phyloP scores from a whole-genome alignment of 208 protist species.

The Crithidia thermophila region DNA sequence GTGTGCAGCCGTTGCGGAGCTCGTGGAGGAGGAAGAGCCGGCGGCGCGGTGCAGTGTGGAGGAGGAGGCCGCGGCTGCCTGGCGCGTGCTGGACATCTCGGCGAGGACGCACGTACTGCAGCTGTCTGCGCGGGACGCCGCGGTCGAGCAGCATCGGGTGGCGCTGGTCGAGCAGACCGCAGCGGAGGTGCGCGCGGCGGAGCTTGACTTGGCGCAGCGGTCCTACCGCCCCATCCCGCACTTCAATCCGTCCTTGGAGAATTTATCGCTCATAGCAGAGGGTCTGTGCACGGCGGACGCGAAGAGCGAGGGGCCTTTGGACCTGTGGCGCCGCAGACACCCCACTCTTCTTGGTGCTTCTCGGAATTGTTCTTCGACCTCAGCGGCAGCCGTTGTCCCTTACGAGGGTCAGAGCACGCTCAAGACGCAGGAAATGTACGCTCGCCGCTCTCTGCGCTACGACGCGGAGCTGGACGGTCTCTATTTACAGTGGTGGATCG shows the following conservation, averaged over 20 bases:
- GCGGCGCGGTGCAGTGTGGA: conserved; percentile 5
- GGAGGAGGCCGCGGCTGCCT: not conserved
- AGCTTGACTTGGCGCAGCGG: conserved; percentile 16
- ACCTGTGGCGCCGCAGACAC: not conserved
- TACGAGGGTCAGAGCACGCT: conserved; percentile 19
- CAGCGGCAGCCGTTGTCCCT: not conserved
- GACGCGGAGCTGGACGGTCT: conserved; percentile 30
- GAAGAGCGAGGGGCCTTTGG: not conserved
- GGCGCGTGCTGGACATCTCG: conserved; percentile 8
- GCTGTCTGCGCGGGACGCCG: not conserved
- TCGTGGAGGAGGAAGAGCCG: conserved; percentile 6
- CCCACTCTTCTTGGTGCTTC: too few relatives aligned
- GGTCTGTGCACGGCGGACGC: not conserved
- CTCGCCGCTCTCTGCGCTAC: conserved; percentile 11
- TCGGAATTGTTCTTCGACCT: too few relatives aligned
- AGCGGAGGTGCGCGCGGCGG: conserved; percentile 15
- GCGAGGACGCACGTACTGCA: conserved; percentile 8
- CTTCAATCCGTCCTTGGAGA: conserved; percentile 6
- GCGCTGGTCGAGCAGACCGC: conserved; percentile 1
- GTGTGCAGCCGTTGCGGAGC: not conserved
- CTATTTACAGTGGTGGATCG: conserved; percentile 18
- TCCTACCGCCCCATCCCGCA: conserved; percentile 10
- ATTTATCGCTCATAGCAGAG: conserved; percentile 14
- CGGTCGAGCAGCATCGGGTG: not conserved
- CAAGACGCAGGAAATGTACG: conserved; percentile 21